phyloP scores from a whole-genome alignment of 176 grass and related monocot species.

The Poa annua region DNA sequence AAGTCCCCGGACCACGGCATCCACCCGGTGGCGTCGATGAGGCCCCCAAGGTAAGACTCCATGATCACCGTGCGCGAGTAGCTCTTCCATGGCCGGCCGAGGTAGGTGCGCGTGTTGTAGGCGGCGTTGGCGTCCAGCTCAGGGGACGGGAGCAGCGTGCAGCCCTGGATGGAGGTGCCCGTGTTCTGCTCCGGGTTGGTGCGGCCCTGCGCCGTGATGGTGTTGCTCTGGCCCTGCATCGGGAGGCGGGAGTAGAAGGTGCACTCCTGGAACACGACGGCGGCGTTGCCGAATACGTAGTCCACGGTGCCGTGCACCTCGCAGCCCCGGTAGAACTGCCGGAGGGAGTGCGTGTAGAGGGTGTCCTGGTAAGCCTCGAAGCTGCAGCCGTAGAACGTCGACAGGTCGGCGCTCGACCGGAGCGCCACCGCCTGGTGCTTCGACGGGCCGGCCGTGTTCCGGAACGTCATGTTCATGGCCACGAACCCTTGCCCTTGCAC shows the following conservation, averaged over 20 bases:
- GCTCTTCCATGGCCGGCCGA: conserved; percentile 62
- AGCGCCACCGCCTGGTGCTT: conserved; percentile 79
- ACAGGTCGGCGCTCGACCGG: conserved; percentile 63
- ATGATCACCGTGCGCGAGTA: conserved; percentile 72
- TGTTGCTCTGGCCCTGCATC: conserved; percentile 70
- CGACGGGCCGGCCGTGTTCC: conserved; percentile 62
- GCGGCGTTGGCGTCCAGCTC: conserved; percentile 52
- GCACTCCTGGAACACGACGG: conserved; percentile 76
- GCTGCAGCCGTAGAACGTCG: conserved; percentile 69
- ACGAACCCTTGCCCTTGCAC: conserved; percentile 73
- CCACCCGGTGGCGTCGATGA: conserved; percentile 64
- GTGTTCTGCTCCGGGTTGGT: conserved; percentile 84
- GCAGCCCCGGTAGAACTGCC: conserved; percentile 80
- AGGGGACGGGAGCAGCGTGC: conserved; percentile 44
- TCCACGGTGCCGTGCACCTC: conserved; percentile 76
- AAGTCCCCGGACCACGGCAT: conserved; percentile 66
- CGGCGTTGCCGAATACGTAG: conserved; percentile 85
- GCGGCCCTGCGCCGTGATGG: conserved; percentile 75
- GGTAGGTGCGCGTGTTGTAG: conserved; percentile 45
- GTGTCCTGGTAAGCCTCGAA: conserved; percentile 84
- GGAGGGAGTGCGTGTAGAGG: conserved; percentile 78
- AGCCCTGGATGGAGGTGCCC: conserved; percentile 67
- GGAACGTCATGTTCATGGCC: conserved; percentile 75
- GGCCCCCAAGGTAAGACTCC: conserved; percentile 53
- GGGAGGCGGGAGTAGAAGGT: conserved; percentile 70